Evolutionary conservation across 1,284 basidiomycete genomes (phyloP), one percentile per base, ranked within the genome.

Genomic region (Ceratobasidium sp.): DNA sequence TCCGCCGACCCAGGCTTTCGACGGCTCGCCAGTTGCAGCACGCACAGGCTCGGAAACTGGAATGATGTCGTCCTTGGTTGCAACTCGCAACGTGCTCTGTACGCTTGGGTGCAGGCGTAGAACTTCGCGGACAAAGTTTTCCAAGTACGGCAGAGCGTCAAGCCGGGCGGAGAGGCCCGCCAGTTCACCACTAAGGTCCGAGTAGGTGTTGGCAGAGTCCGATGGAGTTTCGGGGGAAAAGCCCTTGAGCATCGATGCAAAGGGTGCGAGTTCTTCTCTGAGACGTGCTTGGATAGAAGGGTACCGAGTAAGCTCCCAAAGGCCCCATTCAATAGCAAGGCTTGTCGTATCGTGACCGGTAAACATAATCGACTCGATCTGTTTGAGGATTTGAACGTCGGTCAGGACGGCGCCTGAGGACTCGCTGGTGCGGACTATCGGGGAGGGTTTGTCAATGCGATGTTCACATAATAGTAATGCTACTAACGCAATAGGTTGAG

Each of bases 331-430:
- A 55, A 93, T 80, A 12, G 87, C 83, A 31, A 93, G 84, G 1
- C 90, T 89, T 12, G 89, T 90, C 0, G 92, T 93, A 75, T 94
- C 92, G 32, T 90, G 90, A 10, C 92, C 92, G 15, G 91, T 92
- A 77, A 94, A 92, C 82, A 93, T 87, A 77, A 94, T 90, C 0
- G 92, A 93, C 73, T 91, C 93, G 77, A 94, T 87, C 73, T 88
- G 93, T 74, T 92, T 81, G 29, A 91, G 80, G 54, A 94, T 88
- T 73, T 94, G 92, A 50, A 87, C 85, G 74, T 93, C 91, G 2
- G 91, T 90, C 70, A 94, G 87, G 49, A 87, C 85, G 72, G 92
- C 85, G 57, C 88, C 85, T 0, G 81, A 80, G 12, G 86, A 80
- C n/a, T 80, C 77, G 73, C 80, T 81, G 12, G 79, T 78, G 50